These are phyloP conservation scores for Dalbergia cochinchinensis DNA, from an alignment of 306 rosid genomes.

Conservation along the genomic window DNA sequence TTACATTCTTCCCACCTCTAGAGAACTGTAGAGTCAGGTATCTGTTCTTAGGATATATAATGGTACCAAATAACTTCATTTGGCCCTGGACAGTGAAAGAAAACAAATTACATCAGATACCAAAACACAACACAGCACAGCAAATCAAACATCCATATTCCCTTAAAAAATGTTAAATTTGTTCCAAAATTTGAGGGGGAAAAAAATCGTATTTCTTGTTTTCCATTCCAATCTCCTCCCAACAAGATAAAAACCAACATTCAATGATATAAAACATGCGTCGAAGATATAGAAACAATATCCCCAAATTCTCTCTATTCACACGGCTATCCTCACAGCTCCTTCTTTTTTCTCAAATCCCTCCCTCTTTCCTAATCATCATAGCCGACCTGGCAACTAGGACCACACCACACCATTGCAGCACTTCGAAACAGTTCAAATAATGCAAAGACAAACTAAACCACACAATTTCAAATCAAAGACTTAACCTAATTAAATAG, in stretches of 20 bases:
- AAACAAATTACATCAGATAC: conserved; percentile 21
- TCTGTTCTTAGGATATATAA: conserved; percentile 83
- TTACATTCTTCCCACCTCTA: conserved; percentile 82
- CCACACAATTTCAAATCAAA: neutral
- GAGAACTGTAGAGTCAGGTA: conserved; percentile 91
- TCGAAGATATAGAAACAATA: neutral
- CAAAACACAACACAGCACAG: conserved; percentile 1
- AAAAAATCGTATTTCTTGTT: neutral
- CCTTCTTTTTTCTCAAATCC: neutral
- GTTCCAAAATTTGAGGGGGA: neutral
- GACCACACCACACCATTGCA: neutral
- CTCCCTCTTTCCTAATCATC: neutral
- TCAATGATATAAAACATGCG: neutral
- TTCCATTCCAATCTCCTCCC: conserved; percentile 7
- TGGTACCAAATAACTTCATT: conserved; percentile 93
- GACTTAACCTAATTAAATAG: neutral
- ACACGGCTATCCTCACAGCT: neutral
- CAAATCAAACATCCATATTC: neutral
- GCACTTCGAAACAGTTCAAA: neutral
- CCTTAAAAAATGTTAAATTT: conserved; percentile 2
- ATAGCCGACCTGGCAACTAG: neutral
- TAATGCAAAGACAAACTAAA: neutral
- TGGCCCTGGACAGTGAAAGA: conserved; percentile 67
- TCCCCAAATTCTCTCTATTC: neutral
- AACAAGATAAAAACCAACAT: conserved; percentile 4